A percentile compares a stretch with the other conserved stretches of the same genome.
phyloP scores from a whole-genome alignment of 164 flowering plant genomes.

The Tinospora cordifolia region DNA sequence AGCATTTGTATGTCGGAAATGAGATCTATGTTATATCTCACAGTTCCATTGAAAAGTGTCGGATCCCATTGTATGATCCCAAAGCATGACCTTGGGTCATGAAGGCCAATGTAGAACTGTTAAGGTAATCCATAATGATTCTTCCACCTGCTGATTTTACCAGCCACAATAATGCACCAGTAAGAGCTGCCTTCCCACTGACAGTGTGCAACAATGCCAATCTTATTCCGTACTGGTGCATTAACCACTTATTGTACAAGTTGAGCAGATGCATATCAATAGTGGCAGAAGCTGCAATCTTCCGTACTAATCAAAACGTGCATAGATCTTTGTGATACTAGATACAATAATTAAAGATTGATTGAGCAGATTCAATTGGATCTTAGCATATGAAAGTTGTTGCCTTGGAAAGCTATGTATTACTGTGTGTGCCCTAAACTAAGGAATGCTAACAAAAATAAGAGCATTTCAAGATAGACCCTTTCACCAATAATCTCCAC shows the following conservation, averaged over 20 bases:
- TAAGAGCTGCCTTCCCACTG: conserved; percentile 69
- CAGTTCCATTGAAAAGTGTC: conserved; percentile 54
- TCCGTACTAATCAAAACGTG: background rate
- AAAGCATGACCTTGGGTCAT: conserved; percentile 54
- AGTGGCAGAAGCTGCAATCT: too few relatives aligned
- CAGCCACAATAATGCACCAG: conserved; percentile 54
- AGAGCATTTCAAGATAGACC: background rate
- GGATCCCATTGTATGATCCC: conserved; percentile 80
- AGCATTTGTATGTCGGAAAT: conserved; percentile 40
- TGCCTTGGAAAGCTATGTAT: background rate
- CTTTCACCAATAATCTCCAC: conserved; percentile 39
- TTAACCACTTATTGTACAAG: too few relatives aligned
- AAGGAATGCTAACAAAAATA: background rate
- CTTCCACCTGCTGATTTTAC: conserved; percentile 59
- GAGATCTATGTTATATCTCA: conserved; percentile 68
- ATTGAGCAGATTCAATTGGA: background rate
- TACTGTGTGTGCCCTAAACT: background rate
- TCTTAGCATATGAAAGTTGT: background rate
- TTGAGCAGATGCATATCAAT: too few relatives aligned
- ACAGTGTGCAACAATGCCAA: conserved; percentile 84
- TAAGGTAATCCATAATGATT: conserved; percentile 45
- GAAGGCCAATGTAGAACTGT: conserved; percentile 63
- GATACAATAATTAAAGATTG: background rate
- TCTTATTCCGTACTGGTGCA: too few relatives aligned
- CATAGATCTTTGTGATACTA: background rate